Conservation (phyloP, 2,329 filamentous ascomycete species). For the Colletotrichum noveboracense region DNA sequence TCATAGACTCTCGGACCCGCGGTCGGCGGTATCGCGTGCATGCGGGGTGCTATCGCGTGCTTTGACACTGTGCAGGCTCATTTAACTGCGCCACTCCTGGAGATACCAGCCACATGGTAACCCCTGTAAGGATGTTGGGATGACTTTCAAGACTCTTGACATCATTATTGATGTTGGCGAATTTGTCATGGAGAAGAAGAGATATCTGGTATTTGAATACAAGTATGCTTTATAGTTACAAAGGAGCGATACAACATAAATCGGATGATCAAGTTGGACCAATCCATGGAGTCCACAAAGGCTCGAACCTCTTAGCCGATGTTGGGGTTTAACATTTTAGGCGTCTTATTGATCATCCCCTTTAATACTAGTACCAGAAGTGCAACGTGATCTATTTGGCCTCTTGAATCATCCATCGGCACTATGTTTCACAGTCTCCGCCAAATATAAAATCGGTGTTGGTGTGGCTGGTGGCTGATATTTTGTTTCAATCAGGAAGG, state of each 20-base stretch:
- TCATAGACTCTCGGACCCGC: constrained; percentile 5
- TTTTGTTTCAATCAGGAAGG: neutral
- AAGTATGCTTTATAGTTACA: too few species aligned
- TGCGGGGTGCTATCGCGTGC: constrained; percentile 20
- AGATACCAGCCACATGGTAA: neutral
- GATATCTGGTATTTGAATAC: neutral
- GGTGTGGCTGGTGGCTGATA: neutral
- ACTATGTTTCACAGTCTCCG: neutral
- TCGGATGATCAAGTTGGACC: neutral
- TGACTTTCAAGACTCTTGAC: neutral
- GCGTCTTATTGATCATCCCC: neutral
- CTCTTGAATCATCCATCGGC: neutral
- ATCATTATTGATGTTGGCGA: neutral
- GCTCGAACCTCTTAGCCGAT: neutral
- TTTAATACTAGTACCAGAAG: neutral
- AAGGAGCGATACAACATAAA: neutral
- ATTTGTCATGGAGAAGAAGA: neutral
- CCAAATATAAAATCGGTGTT: fast-evolving
- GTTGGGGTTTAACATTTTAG: neutral
- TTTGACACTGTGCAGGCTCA: neutral
- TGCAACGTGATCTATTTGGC: neutral
- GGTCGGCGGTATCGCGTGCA: constrained; percentile 16
- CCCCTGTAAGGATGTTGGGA: neutral
- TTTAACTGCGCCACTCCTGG: neutral
- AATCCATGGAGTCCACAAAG: neutral